phyloP scores from a whole-genome alignment of 306 rosid species.

The Phaseolus lunatus region DNA sequence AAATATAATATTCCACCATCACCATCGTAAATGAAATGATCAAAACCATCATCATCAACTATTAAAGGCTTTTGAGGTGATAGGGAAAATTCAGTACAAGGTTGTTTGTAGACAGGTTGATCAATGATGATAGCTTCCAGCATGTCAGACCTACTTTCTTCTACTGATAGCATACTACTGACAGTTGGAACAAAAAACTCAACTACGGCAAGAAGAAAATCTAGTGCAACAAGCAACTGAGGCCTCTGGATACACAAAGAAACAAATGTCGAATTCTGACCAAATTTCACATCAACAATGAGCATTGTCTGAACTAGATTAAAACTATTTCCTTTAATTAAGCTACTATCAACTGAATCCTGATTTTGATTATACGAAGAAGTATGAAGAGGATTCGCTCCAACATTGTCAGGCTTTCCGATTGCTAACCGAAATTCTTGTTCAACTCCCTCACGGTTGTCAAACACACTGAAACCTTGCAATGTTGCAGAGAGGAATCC shows the following conservation, averaged over 20 bases:
- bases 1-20: conserved; percentile 77
- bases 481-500: conserved; percentile 92
- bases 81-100: conserved; percentile 68
- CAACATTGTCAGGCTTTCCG: conserved; percentile 72
- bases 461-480: conserved; percentile 81
- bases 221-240: conserved; percentile 91
- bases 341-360: conserved; percentile 50
- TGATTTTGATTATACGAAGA: conserved; percentile 49
- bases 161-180: conserved; percentile 67
- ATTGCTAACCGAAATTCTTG: conserved; percentile 87
- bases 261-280: conserved; percentile 63
- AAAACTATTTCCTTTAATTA: conserved; percentile 42
- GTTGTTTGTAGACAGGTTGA: conserved; percentile 75
- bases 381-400: conserved; percentile 50
- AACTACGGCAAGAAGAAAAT: conserved; percentile 89
- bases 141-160: conserved; percentile 59
- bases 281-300: conserved; percentile 79
- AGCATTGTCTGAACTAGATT: conserved; percentile 84
- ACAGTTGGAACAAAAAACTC: conserved; percentile 93
- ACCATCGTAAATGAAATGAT: conserved; percentile 89
- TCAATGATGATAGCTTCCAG: conserved; percentile 71
- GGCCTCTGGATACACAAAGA: conserved; percentile 89
- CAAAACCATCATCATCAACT: conserved; percentile 76
- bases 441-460: conserved; percentile 93
- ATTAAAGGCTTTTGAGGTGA: conserved; percentile 83